A percentile compares a stretch with the other conserved stretches of the same genome.
Evolutionary conservation across 495 filamentous ascomycete genomes (phyloP).

Genomic region (Podospora pseudocomata): DNA sequence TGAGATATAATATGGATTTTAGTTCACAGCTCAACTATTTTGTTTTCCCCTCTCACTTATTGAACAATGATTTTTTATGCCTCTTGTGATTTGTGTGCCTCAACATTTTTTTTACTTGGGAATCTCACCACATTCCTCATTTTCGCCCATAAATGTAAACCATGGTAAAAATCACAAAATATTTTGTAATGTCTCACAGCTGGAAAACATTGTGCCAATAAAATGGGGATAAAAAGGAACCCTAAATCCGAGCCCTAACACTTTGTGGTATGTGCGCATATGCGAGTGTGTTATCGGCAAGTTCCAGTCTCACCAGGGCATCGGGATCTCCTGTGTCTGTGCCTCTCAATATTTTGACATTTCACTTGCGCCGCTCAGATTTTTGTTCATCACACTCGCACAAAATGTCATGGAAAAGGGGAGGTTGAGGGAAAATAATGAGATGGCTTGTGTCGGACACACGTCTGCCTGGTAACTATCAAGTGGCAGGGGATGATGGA

Average conservation of each 20-base stretch:
- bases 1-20: neutral
- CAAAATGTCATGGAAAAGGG: neutral
- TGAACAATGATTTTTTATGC: neutral
- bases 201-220: neutral
- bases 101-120: neutral
- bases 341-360: neutral
- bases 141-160: neutral
- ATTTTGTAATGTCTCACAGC: neutral
- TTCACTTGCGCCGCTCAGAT: neutral
- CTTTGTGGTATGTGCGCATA: neutral
- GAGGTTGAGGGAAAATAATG: too few species aligned
- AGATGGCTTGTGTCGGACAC: too few species aligned
- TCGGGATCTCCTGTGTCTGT: neutral
- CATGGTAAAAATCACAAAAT: neutral
- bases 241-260: neutral
- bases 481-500: too few species aligned
- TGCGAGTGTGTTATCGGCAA: neutral
- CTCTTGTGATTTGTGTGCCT: neutral
- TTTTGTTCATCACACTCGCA: neutral
- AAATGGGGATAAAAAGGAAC: neutral
- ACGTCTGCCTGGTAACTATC: too few species aligned
- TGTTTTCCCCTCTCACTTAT: neutral
- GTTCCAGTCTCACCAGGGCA: neutral
- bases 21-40: conserved; percentile 3
- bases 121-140: neutral